Conservation (phyloP, 352 stramenopile genomes). For the Pythium phragmitis region DNA sequence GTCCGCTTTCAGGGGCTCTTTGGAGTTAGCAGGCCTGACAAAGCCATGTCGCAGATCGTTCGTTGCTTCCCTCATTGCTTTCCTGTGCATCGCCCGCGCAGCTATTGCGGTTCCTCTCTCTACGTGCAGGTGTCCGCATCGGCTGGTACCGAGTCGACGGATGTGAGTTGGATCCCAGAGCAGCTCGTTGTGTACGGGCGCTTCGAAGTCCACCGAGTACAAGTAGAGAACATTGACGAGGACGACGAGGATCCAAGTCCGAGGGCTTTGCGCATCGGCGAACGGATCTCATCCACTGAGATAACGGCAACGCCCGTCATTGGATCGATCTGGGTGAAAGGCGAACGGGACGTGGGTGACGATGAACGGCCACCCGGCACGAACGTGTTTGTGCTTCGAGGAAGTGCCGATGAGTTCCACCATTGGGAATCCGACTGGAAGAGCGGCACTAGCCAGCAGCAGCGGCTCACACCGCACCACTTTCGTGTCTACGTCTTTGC, state of each 20-base stretch:
- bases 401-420: constrained; percentile 28
- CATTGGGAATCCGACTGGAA: constrained; percentile 60
- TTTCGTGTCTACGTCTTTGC: constrained; percentile 44
- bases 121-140: constrained; percentile 25
- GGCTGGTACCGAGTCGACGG: not conserved
- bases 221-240: not conserved
- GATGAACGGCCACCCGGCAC: not conserved
- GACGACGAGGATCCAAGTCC: not conserved
- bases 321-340: constrained; percentile 15
- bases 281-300: constrained; percentile 10
- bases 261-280: constrained; percentile 9
- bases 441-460: constrained; percentile 44
- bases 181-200: constrained; percentile 28
- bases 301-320: not conserved
- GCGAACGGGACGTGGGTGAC: not conserved
- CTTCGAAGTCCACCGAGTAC: constrained; percentile 30
- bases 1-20: not conserved
- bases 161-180: not conserved
- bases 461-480: constrained; percentile 35
- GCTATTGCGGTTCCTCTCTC: constrained; percentile 46
- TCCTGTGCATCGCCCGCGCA: constrained; percentile 36
- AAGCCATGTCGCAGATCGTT: constrained; percentile 32
- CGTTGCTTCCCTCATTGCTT: constrained; percentile 63
- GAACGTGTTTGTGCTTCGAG: constrained; percentile 8
- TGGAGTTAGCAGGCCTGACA: too few species aligned